phyloP scores from a whole-genome alignment of 1,139 yeast species.

The Kodamaea fungicola region DNA sequence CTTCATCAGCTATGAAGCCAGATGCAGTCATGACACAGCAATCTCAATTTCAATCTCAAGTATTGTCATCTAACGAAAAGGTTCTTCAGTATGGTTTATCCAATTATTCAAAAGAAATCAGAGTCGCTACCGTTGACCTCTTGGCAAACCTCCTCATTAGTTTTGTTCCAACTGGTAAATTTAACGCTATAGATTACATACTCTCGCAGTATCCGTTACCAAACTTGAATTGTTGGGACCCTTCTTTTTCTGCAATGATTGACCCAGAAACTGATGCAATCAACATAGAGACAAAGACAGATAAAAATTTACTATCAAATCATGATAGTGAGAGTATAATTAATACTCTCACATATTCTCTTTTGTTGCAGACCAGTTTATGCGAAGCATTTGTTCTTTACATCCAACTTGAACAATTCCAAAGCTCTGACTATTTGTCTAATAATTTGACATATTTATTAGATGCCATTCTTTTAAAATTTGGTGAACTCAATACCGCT shows the following conservation, averaged over 20 bases:
- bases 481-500: conserved; percentile 21
- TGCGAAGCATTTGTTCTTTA: conserved; percentile 35
- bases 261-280: conserved; percentile 17
- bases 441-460: conserved; percentile 26
- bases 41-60: conserved; percentile 31
- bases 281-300: conserved; percentile 17
- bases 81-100: conserved; percentile 28
- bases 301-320: conserved; percentile 18
- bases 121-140: conserved; percentile 38
- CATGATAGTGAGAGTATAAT: conserved; percentile 29
- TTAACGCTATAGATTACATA: conserved; percentile 35
- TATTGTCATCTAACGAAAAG: conserved; percentile 33
- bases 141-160: conserved; percentile 34
- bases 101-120: conserved; percentile 31
- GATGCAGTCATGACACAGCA: conserved; percentile 43
- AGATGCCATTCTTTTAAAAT: conserved; percentile 30
- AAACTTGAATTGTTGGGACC: conserved; percentile 19
- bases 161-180: conserved; percentile 40
- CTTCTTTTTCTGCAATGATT: conserved; percentile 14
- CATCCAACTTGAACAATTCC: conserved; percentile 43
- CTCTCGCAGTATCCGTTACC: conserved; percentile 31
- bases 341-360: conserved; percentile 17
- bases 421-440: conserved; percentile 36
- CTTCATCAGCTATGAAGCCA: conserved; percentile 43
- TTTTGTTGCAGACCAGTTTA: conserved; percentile 30